Percentiles rank a stretch among this genome's conserved stretches.
Conservation (phyloP, 2,329 filamentous ascomycete genomes). For the Cladophialophora yegresii region DNA sequence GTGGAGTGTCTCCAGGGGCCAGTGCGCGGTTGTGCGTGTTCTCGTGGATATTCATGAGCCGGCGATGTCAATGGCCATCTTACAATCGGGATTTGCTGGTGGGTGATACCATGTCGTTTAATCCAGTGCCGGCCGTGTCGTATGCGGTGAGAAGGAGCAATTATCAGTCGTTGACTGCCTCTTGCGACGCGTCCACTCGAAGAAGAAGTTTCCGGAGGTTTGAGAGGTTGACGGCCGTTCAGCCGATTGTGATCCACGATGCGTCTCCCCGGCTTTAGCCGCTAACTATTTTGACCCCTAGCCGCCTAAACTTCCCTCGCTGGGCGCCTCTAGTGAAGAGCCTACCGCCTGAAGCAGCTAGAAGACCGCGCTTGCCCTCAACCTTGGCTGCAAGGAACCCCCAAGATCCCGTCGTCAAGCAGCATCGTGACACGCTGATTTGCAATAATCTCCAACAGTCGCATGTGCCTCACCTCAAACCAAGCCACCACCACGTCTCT, state of each 20-base stretch:
- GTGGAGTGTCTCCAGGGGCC: slow-evolving; percentile 31
- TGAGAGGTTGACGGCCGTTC: slow-evolving; percentile 2
- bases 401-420: not conserved
- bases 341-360: slow-evolving; percentile 12
- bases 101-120: not conserved
- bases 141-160: not conserved
- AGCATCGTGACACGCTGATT: not conserved
- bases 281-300: slow-evolving; percentile 17
- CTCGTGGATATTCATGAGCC: slow-evolving; percentile 25
- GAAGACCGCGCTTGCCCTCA: not conserved
- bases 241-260: slow-evolving; percentile 11
- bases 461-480: slow-evolving; percentile 8
- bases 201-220: slow-evolving; percentile 3
- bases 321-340: not conserved
- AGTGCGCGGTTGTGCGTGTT: slow-evolving; percentile 18
- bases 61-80: not conserved
- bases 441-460: slow-evolving; percentile 2
- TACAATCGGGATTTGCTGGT: not conserved
- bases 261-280: slow-evolving; percentile 5
- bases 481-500: slow-evolving; percentile 12
- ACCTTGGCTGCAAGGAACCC: slow-evolving; percentile 4
- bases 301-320: not conserved
- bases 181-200: slow-evolving; percentile 13
- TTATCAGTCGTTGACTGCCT: not conserved
- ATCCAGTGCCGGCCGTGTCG: not conserved